These are phyloP conservation scores for Yamadazyma paraphyllophila DNA, from an alignment of 805 yeast genomes.

Conservation along the genomic window DNA sequence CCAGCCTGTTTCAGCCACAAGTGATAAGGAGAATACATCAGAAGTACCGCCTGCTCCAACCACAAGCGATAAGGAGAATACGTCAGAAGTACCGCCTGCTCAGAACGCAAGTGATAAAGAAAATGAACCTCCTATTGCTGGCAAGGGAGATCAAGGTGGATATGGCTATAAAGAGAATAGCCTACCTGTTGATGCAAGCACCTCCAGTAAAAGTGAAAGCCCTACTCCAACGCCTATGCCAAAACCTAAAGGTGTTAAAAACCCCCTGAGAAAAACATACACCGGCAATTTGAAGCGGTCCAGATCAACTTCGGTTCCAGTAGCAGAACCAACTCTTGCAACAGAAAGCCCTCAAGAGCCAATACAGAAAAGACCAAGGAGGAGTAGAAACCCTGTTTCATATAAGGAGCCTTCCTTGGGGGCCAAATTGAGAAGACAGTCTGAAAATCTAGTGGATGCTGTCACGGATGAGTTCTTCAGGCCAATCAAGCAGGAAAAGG, in stretches of 20 bases:
- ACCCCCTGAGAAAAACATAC: no score
- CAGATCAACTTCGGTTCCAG: no score
- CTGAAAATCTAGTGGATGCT: conserved; percentile 61
- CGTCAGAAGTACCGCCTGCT: not conserved
- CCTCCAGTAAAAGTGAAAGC: not conserved
- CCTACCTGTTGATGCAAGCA: not conserved
- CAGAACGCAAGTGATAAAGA: not conserved
- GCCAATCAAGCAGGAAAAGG: conserved; percentile 10
- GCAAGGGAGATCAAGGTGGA: not conserved
- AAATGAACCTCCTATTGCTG: not conserved
- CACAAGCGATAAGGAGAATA: not conserved
- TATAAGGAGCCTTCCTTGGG: conserved; percentile 68
- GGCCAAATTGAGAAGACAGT: conserved; percentile 66
- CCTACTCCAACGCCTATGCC: not conserved
- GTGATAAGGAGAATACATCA: conserved; percentile 1
- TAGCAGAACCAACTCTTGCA: no score
- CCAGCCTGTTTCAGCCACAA: no score
- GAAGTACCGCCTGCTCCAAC: not conserved
- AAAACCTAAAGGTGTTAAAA: not conserved
- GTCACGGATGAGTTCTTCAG: conserved; percentile 36
- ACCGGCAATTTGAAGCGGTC: no score
- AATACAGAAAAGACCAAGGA: not conserved
- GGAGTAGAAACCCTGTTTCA: conserved; percentile 57
- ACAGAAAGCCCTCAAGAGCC: no score
- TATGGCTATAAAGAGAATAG: not conserved